Conservation (phyloP, 2,329 filamentous ascomycete genomes). For the Trichoderma cornu-damae region DNA sequence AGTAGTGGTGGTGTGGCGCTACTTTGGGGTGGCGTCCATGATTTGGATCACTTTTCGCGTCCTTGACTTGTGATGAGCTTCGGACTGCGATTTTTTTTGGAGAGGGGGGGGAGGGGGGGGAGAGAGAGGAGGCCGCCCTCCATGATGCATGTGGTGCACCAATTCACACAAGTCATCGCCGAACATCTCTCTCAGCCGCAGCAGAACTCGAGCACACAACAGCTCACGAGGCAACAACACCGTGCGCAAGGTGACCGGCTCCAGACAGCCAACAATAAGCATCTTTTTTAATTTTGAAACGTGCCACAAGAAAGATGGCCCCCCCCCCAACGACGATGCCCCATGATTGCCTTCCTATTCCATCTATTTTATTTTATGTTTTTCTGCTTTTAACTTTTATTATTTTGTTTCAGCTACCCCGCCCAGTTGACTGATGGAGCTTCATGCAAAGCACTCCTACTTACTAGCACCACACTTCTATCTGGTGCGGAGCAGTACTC, state of each 20-base stretch:
- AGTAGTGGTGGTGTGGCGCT: not conserved
- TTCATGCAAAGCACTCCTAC: not conserved
- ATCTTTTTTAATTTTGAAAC: not conserved
- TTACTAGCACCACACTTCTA: not conserved
- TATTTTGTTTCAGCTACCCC: not conserved
- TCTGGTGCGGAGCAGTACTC: not conserved
- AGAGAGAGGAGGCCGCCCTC: not conserved
- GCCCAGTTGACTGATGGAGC: not conserved
- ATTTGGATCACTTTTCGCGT: not conserved
- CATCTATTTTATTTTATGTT: no score
- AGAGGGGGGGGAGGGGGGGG: not conserved
- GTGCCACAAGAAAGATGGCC: not conserved
- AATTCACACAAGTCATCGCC: not conserved
- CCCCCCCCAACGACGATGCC: not conserved
- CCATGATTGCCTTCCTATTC: not conserved
- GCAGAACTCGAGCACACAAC: not conserved
- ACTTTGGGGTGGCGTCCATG: not conserved
- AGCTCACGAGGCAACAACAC: not conserved
- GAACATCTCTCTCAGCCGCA: not conserved
- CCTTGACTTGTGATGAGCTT: not conserved
- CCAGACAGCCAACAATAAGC: not conserved
- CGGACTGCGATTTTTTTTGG: not conserved
- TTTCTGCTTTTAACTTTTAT: no score
- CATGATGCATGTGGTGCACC: not conserved
- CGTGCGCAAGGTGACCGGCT: conserved; percentile 1